Evolutionary conservation across 352 stramenopile species (phyloP).

Genomic region (Globisporangium nagaii): DNA sequence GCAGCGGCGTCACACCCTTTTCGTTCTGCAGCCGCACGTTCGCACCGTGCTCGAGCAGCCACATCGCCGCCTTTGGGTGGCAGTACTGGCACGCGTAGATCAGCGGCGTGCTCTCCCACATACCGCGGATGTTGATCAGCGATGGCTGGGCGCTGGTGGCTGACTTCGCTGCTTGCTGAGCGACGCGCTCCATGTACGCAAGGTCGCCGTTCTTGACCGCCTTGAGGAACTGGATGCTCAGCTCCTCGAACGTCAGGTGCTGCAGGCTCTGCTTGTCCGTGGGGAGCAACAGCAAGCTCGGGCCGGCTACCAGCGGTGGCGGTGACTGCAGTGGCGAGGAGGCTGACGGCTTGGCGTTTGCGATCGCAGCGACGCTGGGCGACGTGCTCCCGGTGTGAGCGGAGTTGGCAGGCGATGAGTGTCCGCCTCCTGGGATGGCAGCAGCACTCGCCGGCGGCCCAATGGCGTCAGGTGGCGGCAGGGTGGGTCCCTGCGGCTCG

Average conservation of each 20-base stretch:
- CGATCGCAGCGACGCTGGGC: slow-evolving; percentile 5
- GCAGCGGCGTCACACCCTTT: slow-evolving; percentile 58
- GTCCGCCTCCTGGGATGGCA: not conserved
- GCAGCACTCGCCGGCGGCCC: not conserved
- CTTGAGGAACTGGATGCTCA: slow-evolving; percentile 60
- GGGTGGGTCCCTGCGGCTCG: slow-evolving; percentile 13
- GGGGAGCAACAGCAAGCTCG: slow-evolving; percentile 3
- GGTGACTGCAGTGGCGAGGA: not conserved
- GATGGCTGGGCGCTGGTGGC: slow-evolving; percentile 1
- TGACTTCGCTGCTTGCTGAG: not conserved
- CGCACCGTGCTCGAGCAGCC: slow-evolving; percentile 43
- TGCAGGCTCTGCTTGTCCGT: slow-evolving; percentile 9
- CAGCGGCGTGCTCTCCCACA: slow-evolving; percentile 82
- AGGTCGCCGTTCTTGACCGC: slow-evolving; percentile 58
- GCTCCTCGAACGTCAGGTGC: slow-evolving; percentile 30
- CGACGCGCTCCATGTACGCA: slow-evolving; percentile 20
- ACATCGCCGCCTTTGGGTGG: slow-evolving; percentile 44
- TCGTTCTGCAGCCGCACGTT: slow-evolving; percentile 51
- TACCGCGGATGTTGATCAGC: slow-evolving; percentile 61
- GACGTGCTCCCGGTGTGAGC: not conserved
- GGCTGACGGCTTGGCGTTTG: not conserved
- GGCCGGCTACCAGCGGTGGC: not conserved
- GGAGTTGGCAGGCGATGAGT: not conserved
- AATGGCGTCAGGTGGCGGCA: not conserved
- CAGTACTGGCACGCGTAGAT: slow-evolving; percentile 73